These are phyloP conservation scores for Phytophthora pisi DNA, from an alignment of 352 stramenopile genomes.

Conservation along the genomic window DNA sequence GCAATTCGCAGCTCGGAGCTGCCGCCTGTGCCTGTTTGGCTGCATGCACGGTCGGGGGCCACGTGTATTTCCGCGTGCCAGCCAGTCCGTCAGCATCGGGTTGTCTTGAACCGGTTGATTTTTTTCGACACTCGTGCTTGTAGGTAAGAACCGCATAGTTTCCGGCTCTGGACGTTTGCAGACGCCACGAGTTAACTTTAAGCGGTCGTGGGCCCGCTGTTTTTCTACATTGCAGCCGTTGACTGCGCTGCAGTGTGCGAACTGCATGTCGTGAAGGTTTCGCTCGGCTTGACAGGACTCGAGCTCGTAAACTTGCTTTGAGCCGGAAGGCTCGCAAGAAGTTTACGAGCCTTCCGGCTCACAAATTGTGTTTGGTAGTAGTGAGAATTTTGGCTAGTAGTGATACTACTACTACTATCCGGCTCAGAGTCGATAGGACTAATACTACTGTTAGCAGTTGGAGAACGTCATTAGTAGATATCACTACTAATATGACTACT, in stretches of 20 bases:
- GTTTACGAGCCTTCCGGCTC: neutral
- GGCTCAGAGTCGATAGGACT: no score
- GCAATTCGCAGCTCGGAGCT: no score
- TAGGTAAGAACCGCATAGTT: neutral
- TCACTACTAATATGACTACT: no score
- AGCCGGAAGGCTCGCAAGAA: neutral
- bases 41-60: neutral
- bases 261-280: neutral
- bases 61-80: neutral
- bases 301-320: no score
- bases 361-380: no score
- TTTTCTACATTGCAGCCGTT: neutral
- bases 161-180: neutral
- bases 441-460: no score
- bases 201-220: no score
- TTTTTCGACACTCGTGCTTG: slow-evolving; percentile 1
- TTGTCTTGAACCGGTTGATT: neutral
- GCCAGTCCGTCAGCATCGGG: neutral
- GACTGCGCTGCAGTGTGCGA: neutral
- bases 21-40: no score
- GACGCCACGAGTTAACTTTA: neutral
- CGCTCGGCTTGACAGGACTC: no score
- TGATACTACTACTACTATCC: no score
- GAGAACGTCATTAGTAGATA: no score
- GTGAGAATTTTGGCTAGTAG: no score